These are phyloP conservation scores for Boletus rubroflammeus DNA, from an alignment of 768 basidiomycete species.

Conservation along the genomic window DNA sequence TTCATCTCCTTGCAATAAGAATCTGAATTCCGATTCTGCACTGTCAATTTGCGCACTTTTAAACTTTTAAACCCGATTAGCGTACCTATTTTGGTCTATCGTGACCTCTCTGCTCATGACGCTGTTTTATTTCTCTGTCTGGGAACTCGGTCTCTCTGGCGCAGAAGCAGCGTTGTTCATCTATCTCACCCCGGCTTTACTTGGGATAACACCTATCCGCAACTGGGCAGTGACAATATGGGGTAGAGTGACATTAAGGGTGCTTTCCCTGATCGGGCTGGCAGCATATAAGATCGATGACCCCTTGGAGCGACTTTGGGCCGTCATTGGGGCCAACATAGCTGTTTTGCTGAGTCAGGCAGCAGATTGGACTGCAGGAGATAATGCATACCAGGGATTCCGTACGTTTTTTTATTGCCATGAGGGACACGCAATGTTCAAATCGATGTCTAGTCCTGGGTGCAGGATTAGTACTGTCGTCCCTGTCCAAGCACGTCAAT, in stretches of 20 bases:
- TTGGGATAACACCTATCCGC: slow-evolving; percentile 45
- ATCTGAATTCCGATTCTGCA: slow-evolving; percentile 1
- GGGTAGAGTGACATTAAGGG: slow-evolving; percentile 48
- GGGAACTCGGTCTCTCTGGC: slow-evolving; percentile 84
- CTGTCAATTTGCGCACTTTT: background rate
- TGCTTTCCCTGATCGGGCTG: slow-evolving; percentile 49
- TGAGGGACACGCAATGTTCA: background rate
- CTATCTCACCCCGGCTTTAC: slow-evolving; percentile 64
- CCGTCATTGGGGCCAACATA: slow-evolving; percentile 53
- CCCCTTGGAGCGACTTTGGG: slow-evolving; percentile 52
- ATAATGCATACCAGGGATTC: slow-evolving; percentile 45
- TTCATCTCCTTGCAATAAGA: background rate
- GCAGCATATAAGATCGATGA: slow-evolving; percentile 49
- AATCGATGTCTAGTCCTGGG: slow-evolving; percentile 48
- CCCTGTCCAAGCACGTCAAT: slow-evolving; percentile 72
- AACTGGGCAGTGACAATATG: slow-evolving; percentile 44
- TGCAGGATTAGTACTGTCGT: slow-evolving; percentile 62
- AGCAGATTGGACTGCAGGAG: slow-evolving; percentile 49
- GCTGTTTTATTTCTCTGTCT: slow-evolving; percentile 89
- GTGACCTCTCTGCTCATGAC: slow-evolving; percentile 76
- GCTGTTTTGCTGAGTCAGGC: slow-evolving; percentile 47
- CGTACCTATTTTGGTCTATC: slow-evolving; percentile 79
- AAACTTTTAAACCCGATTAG: slow-evolving; percentile 33
- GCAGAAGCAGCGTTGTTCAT: slow-evolving; percentile 73
- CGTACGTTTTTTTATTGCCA: slow-evolving; percentile 34